These are phyloP conservation scores for Ormosia emarginata DNA, from an alignment of 306 rosid genomes.

Conservation along the genomic window DNA sequence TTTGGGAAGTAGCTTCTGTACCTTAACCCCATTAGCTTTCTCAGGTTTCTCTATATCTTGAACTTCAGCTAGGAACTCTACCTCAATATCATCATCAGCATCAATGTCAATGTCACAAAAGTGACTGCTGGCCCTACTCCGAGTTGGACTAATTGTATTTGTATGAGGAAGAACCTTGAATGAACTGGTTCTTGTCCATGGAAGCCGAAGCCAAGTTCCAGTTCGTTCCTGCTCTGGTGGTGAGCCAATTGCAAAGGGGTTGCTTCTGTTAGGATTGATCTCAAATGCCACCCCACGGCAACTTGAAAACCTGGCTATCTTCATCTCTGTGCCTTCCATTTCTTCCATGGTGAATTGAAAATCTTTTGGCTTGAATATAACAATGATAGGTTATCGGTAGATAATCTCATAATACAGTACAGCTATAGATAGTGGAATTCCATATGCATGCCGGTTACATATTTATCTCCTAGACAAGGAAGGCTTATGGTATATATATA, in stretches of 20 bases:
- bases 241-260: slow-evolving; percentile 34
- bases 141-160: slow-evolving; percentile 20
- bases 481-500: background rate
- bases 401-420: slow-evolving; percentile 1
- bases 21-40: slow-evolving; percentile 6
- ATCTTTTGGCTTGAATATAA: background rate
- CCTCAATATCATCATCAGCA: background rate
- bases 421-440: slow-evolving; percentile 6
- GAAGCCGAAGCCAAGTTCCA: slow-evolving; percentile 40
- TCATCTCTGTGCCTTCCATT: slow-evolving; percentile 21
- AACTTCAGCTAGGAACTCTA: slow-evolving; percentile 22
- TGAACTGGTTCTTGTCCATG: slow-evolving; percentile 38
- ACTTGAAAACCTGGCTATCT: slow-evolving; percentile 45
- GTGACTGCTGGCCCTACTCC: slow-evolving; percentile 41
- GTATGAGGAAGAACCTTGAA: slow-evolving; percentile 24
- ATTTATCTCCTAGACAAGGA: background rate
- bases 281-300: slow-evolving; percentile 57
- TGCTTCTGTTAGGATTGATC: slow-evolving; percentile 36
- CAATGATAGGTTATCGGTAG: background rate
- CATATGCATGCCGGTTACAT: background rate
- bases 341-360: slow-evolving; percentile 23
- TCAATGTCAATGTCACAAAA: slow-evolving; percentile 45
- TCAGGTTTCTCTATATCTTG: slow-evolving; percentile 16
- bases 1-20: slow-evolving; percentile 14
- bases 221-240: slow-evolving; percentile 22